Evolutionary conservation across 352 stramenopile genomes (phyloP), one percentile per base, ranked within the genome.

Genomic region (Phytophthora cactorum): DNA sequence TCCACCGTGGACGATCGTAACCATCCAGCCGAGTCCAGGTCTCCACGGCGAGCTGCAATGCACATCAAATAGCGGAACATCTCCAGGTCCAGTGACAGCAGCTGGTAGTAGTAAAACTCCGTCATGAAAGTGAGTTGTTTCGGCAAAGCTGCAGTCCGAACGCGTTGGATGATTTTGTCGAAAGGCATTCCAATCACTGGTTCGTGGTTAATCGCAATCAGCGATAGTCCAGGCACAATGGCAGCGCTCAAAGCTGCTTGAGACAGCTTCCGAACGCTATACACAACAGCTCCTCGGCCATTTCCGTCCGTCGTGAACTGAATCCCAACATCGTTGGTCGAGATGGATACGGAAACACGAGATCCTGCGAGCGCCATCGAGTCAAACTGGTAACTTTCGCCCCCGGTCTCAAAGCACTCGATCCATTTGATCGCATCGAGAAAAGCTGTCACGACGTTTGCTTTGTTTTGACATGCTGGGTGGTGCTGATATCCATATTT

Each of bases 71-170:
- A 95, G 52, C 82, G 83, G 66, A 89, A 91, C 85, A 95, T 92
- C 39, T 95, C 82, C 29, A 52, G 60, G 58, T 94, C 87, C 11
- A 93, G 70, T 5, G 84, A 87, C 15, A 93, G 65, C 43, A 95
- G 57, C 60, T 93, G 81, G 59, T 96, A 93, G 70, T 95, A 93
- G 60, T 90, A 93, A 64, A 93, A 91, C 52, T 94, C 86, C 7
- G 82, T 85, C 66, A 96, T 77, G 54, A 96, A 96, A 5, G 84
- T 92, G 25, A 96, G 66, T 10, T 83, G 82, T 65, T 96, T 96
- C 0, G 89, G 89, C 15, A 96, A 63, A 6, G 77, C 41, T 5
- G 89, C 89, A 8, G 79, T 81, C 29, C 86, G 82, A 3, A 94
- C 60, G 5, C 71, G 76, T 11, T 81, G 73, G 38, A 86, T 82